Conservation (phyloP, 352 stramenopile genomes). For the Phytophthora capsici region DNA sequence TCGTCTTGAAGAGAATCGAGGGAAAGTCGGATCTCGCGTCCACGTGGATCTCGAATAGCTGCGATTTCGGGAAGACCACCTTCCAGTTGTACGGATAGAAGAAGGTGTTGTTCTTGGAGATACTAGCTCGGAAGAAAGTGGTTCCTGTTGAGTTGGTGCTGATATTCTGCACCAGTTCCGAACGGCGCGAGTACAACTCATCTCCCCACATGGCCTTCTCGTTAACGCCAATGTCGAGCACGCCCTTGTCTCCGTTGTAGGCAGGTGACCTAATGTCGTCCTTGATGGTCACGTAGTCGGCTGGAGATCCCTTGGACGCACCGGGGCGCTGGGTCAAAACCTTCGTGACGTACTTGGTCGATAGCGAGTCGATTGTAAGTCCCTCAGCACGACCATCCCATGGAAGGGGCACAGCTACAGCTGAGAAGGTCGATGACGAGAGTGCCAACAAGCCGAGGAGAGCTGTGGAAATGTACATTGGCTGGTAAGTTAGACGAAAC, state of each 20-base stretch:
- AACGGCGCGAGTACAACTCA: constrained; percentile 36
- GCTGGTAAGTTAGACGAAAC: not conserved
- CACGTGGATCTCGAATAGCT: constrained; percentile 52
- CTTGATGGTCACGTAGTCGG: constrained; percentile 40
- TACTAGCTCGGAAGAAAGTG: constrained; percentile 44
- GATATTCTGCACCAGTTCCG: constrained; percentile 42
- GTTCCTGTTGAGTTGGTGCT: constrained; percentile 31
- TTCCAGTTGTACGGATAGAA: constrained; percentile 43
- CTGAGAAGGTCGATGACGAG: constrained; percentile 9
- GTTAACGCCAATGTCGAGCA: constrained; percentile 42
- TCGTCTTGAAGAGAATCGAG: constrained; percentile 47
- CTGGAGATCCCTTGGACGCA: constrained; percentile 25
- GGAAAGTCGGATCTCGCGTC: constrained; percentile 40
- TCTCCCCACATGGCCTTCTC: constrained; percentile 34
- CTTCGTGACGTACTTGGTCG: constrained; percentile 51
- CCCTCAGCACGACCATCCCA: constrained; percentile 55
- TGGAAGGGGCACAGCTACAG: constrained; percentile 32
- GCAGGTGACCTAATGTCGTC: constrained; percentile 31
- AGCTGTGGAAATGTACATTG: constrained; percentile 17
- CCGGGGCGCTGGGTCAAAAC: constrained; percentile 50
- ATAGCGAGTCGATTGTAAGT: constrained; percentile 44
- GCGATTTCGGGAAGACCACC: constrained; percentile 52
- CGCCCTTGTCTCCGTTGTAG: constrained; percentile 39
- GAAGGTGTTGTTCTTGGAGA: constrained; percentile 36
- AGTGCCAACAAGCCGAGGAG: constrained; percentile 13